Evolutionary conservation across 2,329 filamentous ascomycete genomes (phyloP).

Genomic region (Fusarium algeriense): DNA sequence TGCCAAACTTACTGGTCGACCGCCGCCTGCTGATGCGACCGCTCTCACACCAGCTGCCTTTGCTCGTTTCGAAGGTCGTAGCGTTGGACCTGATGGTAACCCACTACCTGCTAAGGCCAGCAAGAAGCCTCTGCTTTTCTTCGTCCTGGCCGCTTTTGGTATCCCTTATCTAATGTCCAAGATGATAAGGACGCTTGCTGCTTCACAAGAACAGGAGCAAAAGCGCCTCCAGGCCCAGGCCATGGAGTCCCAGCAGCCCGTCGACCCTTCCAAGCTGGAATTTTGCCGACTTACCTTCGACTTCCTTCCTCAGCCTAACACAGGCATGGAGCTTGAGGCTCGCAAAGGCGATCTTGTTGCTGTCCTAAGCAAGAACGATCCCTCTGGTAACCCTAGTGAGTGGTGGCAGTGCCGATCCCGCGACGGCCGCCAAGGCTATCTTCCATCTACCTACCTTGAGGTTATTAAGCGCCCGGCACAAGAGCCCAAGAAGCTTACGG

Average conservation of each 20-base stretch:
- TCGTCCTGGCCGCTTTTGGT: slow-evolving; percentile 92
- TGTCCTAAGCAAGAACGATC: slow-evolving; percentile 91
- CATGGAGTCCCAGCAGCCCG: slow-evolving; percentile 63
- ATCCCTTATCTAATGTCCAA: slow-evolving; percentile 98
- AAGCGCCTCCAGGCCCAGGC: slow-evolving; percentile 65
- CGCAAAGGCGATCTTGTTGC: slow-evolving; percentile 97
- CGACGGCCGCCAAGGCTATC: slow-evolving; percentile 90
- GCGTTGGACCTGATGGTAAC: slow-evolving; percentile 70
- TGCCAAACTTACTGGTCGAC: slow-evolving; percentile 92
- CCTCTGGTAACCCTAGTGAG: slow-evolving; percentile 89
- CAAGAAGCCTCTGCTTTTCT: slow-evolving; percentile 96
- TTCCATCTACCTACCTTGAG: slow-evolving; percentile 92
- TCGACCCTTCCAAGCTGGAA: slow-evolving; percentile 92
- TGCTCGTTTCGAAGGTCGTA: slow-evolving; percentile 84
- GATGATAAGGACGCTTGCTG: slow-evolving; percentile 86
- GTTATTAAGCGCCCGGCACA: slow-evolving; percentile 69
- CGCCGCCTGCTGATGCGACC: slow-evolving; percentile 86
- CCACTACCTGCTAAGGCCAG: slow-evolving; percentile 79
- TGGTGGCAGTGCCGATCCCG: slow-evolving; percentile 97
- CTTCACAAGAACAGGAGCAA: slow-evolving; percentile 87
- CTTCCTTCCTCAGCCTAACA: slow-evolving; percentile 82
- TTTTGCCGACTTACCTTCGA: slow-evolving; percentile 97
- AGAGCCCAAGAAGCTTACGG: slow-evolving; percentile 65
- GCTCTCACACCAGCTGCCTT: slow-evolving; percentile 92
- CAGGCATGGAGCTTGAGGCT: slow-evolving; percentile 85